Conservation (phyloP, 2,329 filamentous ascomycete species). For the Helminthosporium solani region DNA sequence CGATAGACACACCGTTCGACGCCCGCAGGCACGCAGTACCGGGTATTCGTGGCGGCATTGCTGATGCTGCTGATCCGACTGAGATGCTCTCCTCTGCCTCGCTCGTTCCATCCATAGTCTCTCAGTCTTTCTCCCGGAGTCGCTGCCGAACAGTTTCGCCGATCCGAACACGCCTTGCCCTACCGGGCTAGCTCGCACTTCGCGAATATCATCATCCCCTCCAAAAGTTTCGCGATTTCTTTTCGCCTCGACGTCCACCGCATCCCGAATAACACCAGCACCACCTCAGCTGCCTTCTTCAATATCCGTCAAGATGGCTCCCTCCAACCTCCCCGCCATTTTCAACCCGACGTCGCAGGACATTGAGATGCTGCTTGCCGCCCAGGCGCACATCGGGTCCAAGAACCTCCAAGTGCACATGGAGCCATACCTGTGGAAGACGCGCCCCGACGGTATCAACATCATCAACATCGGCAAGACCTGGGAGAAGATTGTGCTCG, state of each 20-base stretch:
- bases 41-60: conserved; percentile 53
- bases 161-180: conserved; percentile 11
- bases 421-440: conserved; percentile 99
- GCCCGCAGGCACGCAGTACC: conserved; percentile 46
- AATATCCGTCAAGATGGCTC: conserved; percentile 74
- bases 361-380: conserved; percentile 98
- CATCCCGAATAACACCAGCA: conserved; percentile 14
- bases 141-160: conserved; percentile 19
- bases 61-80: conserved; percentile 5
- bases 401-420: conserved; percentile 99
- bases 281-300: conserved; percentile 24
- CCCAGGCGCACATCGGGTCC: conserved; percentile 93
- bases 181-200: conserved; percentile 17
- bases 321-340: conserved; percentile 86
- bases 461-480: conserved; percentile 99
- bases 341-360: conserved; percentile 98
- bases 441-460: conserved; percentile 96
- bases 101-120: background rate
- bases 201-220: conserved; percentile 12
- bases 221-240: conserved; percentile 22
- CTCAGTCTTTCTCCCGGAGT: conserved; percentile 10
- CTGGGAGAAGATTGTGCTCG: conserved; percentile 99
- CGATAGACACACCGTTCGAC: conserved; percentile 31
- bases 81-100: too few species aligned
- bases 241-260: conserved; percentile 15